Conservation (phyloP, 192 early-diverging fungal genomes). For the Coemansia sp. region DNA sequence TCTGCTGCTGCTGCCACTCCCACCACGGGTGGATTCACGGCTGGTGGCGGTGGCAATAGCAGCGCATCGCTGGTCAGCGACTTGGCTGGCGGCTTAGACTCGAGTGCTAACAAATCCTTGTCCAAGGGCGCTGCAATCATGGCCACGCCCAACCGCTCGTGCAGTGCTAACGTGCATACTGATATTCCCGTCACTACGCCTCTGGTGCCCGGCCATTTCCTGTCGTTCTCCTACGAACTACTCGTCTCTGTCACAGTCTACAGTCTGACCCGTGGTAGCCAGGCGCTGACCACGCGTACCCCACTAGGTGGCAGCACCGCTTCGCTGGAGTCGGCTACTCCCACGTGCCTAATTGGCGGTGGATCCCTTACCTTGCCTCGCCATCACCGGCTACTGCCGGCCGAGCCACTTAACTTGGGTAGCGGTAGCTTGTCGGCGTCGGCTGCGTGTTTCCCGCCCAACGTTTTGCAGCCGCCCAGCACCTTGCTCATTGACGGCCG, state of each 20-base stretch:
- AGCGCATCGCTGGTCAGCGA: slow-evolving; percentile 16
- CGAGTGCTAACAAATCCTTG: neutral
- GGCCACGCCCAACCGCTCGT: slow-evolving; percentile 22
- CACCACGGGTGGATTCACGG: neutral
- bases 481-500: slow-evolving; percentile 19
- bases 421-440: slow-evolving; percentile 30
- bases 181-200: slow-evolving; percentile 28
- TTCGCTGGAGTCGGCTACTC: slow-evolving; percentile 9
- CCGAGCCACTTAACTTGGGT: slow-evolving; percentile 1
- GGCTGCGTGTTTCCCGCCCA: slow-evolving; percentile 29
- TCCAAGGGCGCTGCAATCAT: slow-evolving; percentile 27
- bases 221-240: slow-evolving; percentile 52
- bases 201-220: slow-evolving; percentile 38
- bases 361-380: slow-evolving; percentile 9
- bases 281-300: slow-evolving; percentile 34
- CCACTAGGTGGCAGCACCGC: slow-evolving; percentile 24
- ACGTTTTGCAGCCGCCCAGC: slow-evolving; percentile 6
- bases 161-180: slow-evolving; percentile 49
- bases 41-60: neutral
- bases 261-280: slow-evolving; percentile 34
- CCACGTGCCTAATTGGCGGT: slow-evolving; percentile 6
- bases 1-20: slow-evolving; percentile 15
- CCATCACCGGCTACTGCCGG: slow-evolving; percentile 14
- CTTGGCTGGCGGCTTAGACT: neutral
- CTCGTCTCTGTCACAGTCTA: slow-evolving; percentile 40